Conservation (phyloP, 1,139 yeast genomes). For the Meyerozyma carpophila region DNA sequence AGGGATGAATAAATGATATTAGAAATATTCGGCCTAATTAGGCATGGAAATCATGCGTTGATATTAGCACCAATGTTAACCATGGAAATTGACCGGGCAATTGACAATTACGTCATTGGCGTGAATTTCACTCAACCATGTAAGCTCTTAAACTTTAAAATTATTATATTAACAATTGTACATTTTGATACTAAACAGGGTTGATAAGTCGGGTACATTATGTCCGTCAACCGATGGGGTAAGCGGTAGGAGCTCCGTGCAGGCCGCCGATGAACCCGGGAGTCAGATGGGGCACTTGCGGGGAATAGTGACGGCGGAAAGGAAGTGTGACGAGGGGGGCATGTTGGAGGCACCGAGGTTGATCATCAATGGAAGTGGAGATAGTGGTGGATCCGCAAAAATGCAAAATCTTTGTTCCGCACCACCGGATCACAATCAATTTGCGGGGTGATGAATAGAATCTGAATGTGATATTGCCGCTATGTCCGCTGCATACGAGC, state of each 20-base stretch:
- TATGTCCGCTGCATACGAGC: background rate
- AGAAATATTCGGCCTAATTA: background rate
- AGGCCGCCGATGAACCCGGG: background rate
- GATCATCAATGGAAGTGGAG: background rate
- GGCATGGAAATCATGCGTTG: background rate
- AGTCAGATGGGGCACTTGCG: slow-evolving; percentile 1
- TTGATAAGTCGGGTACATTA: background rate
- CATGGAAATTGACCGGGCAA: background rate
- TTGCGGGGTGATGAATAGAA: background rate
- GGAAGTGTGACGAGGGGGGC: background rate
- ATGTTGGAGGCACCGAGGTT: background rate
- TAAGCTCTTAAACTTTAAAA: too few relatives aligned
- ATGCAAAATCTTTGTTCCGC: background rate
- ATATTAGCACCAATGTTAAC: background rate
- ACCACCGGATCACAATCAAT: background rate
- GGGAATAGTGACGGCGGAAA: background rate
- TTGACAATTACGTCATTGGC: background rate
- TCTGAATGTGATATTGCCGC: background rate
- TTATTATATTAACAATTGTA: too few relatives aligned
- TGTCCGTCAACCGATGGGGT: background rate
- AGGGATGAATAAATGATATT: background rate
- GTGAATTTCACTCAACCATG: background rate
- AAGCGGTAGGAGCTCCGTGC: background rate
- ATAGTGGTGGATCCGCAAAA: background rate
- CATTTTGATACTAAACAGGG: background rate